phyloP scores from a whole-genome alignment of 176 grass and related monocot genomes.

The Hyparrhenia diplandra region DNA sequence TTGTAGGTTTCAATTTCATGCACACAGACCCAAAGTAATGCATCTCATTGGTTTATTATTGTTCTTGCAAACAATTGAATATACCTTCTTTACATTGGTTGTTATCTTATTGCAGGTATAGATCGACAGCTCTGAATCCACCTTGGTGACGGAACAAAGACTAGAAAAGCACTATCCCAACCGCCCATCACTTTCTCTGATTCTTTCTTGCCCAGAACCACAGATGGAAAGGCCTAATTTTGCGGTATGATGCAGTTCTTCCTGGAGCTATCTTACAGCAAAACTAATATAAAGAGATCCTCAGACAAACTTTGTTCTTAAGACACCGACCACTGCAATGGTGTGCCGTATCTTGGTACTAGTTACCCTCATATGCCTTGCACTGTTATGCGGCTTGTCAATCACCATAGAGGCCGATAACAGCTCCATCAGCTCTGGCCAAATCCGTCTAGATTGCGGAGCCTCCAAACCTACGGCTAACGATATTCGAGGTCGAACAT shows the following conservation, averaged over 20 bases:
- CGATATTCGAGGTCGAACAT: not conserved
- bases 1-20: not conserved
- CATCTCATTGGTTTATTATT: not conserved
- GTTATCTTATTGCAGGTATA: not conserved
- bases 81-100: not conserved
- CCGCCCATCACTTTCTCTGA: not conserved
- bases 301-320: not conserved
- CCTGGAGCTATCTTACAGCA: not conserved
- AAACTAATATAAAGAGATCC: not conserved
- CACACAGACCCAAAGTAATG: no score
- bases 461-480: not conserved
- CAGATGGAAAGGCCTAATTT: not conserved
- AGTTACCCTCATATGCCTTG: conserved; percentile 1
- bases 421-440: conserved; percentile 6
- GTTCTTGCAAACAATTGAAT: not conserved
- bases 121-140: not conserved
- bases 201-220: not conserved
- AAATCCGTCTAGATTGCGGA: conserved; percentile 54
- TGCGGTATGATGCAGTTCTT: not conserved
- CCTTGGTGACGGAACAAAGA: not conserved
- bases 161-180: not conserved
- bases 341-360: not conserved
- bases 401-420: not conserved
- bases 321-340: conserved; percentile 18
- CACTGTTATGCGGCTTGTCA: conserved; percentile 2